Base-by-base conservation (phyloP, 2,329 filamentous ascomycete species). In the Calonectria multiphialidica region DNA sequence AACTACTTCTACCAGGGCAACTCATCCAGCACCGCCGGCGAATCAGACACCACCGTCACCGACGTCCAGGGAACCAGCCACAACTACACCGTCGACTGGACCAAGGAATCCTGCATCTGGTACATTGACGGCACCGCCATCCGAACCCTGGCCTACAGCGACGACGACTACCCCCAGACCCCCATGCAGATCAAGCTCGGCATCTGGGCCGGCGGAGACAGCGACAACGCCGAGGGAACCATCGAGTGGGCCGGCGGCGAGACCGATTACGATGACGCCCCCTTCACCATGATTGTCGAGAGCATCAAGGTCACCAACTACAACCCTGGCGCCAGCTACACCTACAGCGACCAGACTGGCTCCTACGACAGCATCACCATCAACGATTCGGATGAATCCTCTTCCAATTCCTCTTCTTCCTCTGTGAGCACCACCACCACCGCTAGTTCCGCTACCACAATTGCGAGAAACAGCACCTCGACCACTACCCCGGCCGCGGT, bases 1-100 rank as follows among this genome's bases (percentile, higher is more conserved):
- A 97, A 97, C 86, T 97, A 95, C 86, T 94, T 93, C 84, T 90
- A 91, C 85, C 93, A 94, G 86, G 93, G 93, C 73, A 85, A 93
- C 84, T 91, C 89, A 71, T 89, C 89, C 21, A 88, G 88, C 70
- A 95, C 91, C 83, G 91, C 94, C 84, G 92, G 93, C 75, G 92
- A 90, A 80, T 87, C 87, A 68, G 91, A 90, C 86, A 88, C 91
- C 79, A 74, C 85, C 21, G 87, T 94, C 62, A 76, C 83, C 73
- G 85, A 86, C 78, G 88, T 91, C 21, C 84, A 85, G 75, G 88
- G 90, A 44, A 83, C 84, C 10, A 87, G 86, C 80, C 91, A 94
- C 87, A 93, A 88, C 66, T 94, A 94, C 84, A 82, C 88, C 23
- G 81, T 94, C 73, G 89, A 93, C 81, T 94, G 93, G 92, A 92